These are phyloP conservation scores for Talaromyces verruculosus DNA, from an alignment of 2,329 filamentous ascomycete species.

Conservation along the genomic window DNA sequence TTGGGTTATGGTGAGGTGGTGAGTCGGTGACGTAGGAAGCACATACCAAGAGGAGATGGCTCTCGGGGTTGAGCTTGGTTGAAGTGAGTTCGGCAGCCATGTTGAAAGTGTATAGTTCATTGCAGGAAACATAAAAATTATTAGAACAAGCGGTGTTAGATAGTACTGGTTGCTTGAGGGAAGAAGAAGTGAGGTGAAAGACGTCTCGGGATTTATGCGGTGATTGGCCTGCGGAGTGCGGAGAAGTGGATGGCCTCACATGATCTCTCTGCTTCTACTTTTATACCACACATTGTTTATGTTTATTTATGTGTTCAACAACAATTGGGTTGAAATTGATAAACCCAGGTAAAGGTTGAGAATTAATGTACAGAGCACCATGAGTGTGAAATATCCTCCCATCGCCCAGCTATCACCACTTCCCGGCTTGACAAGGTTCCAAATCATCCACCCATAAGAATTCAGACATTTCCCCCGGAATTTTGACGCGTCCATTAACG, in stretches of 20 bases:
- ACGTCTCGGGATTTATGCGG: neutral
- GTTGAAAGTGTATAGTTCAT: constrained; percentile 2
- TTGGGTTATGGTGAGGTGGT: constrained; percentile 15
- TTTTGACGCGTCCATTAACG: neutral
- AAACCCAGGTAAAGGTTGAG: neutral
- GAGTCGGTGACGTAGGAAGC: constrained; percentile 4
- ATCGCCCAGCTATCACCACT: neutral
- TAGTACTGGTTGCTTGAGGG: neutral
- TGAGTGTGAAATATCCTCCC: neutral
- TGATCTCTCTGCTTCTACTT: neutral
- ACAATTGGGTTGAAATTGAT: neutral
- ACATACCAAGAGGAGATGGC: constrained; percentile 50
- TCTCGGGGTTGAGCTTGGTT: constrained; percentile 52
- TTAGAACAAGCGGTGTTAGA: neutral
- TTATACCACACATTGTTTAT: neutral
- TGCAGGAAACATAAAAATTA: neutral
- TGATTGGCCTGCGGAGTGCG: constrained; percentile 11
- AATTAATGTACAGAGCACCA: neutral
- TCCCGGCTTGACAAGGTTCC: neutral
- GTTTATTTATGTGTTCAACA: too few relatives aligned
- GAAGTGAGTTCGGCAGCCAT: constrained; percentile 48
- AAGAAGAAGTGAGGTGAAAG: neutral
- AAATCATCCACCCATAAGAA: neutral
- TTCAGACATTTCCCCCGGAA: neutral
- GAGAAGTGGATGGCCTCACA: constrained; percentile 3